phyloP scores from a whole-genome alignment of 331 rosid genomes.

The Dryas integrifolia region DNA sequence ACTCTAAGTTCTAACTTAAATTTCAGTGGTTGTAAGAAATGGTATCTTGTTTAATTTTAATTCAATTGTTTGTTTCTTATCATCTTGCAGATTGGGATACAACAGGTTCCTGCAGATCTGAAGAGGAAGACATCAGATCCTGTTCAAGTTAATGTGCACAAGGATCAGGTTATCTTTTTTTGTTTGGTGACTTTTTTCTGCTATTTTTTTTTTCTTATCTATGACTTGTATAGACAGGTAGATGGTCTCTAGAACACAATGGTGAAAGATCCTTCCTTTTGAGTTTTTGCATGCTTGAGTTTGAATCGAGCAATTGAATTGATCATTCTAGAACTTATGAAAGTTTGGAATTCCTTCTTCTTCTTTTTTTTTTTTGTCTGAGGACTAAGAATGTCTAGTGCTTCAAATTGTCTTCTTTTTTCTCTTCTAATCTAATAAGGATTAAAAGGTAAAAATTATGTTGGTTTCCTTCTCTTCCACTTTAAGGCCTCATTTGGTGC shows the following conservation, averaged over 20 bases:
- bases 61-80: slow-evolving; percentile 11
- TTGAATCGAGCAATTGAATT: background rate
- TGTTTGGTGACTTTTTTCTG: background rate
- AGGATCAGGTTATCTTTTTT: slow-evolving; percentile 71
- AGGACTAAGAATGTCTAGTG: too few species aligned
- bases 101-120: slow-evolving; percentile 56
- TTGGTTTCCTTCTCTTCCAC: background rate
- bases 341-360: background rate
- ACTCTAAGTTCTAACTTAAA: background rate
- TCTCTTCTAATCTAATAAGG: too few species aligned
- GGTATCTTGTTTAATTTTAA: slow-evolving; percentile 20
- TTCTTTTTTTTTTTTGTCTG: too few species aligned
- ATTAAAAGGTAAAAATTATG: background rate
- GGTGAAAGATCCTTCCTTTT: too few species aligned
- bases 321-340: background rate
- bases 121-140: slow-evolving; percentile 58
- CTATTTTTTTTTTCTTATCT: background rate
- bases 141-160: slow-evolving; percentile 50
- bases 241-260: background rate
- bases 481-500: background rate
- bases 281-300: background rate
- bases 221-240: background rate
- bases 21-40: background rate
- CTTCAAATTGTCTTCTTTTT: too few species aligned
- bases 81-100: slow-evolving; percentile 75